Evolutionary conservation across 352 stramenopile species (phyloP), one percentile per base, ranked within the genome.

Genomic region (Pseudoperonospora humuli): DNA sequence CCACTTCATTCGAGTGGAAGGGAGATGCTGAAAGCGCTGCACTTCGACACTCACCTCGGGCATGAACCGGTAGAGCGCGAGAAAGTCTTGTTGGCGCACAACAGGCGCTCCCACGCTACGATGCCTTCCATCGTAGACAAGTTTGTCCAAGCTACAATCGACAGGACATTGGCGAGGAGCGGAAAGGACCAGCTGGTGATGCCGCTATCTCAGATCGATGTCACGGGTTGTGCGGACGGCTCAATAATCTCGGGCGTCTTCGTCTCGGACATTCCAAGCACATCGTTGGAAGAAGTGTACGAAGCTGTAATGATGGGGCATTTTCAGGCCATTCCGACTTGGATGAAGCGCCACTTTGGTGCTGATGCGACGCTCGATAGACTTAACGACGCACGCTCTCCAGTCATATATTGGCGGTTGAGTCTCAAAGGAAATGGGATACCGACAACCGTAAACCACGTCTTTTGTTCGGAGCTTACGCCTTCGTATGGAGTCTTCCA

Each of bases 161-260:
- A 63, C 29, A 41, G 29, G 42, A 26, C 52, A 11, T 29, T 46
- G 26, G 41, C 45, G 8, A 7, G 9, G 5, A 40, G 49, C 20
- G 36, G 46, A 13, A 45, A 34, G 25, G 18, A 43, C 21, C 27
- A n/a, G 7, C 23, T 24, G 24, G 58, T 57, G 7, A n/a, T 61
- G 45, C 61, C 61, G 36, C 45, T 67, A 18, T 59, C 51, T 11
- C 54, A 70, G 13, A 66, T 66, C 14, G 50, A 66, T n/a, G 53
- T 72, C 18, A 65, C 54, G 9, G 62, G 58, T 1, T 60, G 50
- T 28, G 45, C 39, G 31, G 50, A 68, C 24, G 37, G 43, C 42
- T 69, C 62, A 33, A 31, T 69, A 5, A 57, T 72, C 11, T 66
- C 62, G 9, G 67, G 58, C 18, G 45, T 64, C 2, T 72, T 68